Conservation (phyloP, 352 stramenopile genomes). For the Globisporangium abappressorium region DNA sequence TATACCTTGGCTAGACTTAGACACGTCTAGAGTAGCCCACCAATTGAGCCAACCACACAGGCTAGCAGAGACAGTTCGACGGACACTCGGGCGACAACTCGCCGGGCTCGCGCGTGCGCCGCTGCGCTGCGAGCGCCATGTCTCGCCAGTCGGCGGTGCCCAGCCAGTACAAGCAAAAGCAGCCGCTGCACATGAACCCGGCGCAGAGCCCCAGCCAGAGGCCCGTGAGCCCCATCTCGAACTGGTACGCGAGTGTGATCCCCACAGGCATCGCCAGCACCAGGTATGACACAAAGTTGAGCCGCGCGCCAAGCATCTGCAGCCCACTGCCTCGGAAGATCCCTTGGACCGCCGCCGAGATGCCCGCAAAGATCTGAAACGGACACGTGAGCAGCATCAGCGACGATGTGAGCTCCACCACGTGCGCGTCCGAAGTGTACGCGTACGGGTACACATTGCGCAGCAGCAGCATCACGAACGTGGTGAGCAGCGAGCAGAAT, state of each 20-base stretch:
- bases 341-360: constrained; percentile 68
- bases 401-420: constrained; percentile 50
- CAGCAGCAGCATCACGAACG: constrained; percentile 53
- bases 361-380: constrained; percentile 82
- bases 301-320: constrained; percentile 72
- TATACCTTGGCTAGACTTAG: not conserved
- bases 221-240: constrained; percentile 60
- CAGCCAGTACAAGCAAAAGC: constrained; percentile 74
- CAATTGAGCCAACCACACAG: not conserved
- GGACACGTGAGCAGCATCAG: constrained; percentile 67
- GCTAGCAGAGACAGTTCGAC: constrained; percentile 18
- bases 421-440: constrained; percentile 55
- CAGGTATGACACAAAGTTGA: constrained; percentile 88
- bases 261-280: constrained; percentile 76
- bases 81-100: constrained; percentile 26
- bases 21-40: not conserved
- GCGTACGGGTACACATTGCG: constrained; percentile 54
- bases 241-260: constrained; percentile 63
- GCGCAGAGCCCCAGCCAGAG: constrained; percentile 80
- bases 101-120: constrained; percentile 43
- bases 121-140: constrained; percentile 58
- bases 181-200: constrained; percentile 59
- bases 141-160: constrained; percentile 65
- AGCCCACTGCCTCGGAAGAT: constrained; percentile 79
- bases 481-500: constrained; percentile 39